Base-by-base conservation (phyloP, 805 yeast genomes). In the Starmerella potacharoeniae region DNA sequence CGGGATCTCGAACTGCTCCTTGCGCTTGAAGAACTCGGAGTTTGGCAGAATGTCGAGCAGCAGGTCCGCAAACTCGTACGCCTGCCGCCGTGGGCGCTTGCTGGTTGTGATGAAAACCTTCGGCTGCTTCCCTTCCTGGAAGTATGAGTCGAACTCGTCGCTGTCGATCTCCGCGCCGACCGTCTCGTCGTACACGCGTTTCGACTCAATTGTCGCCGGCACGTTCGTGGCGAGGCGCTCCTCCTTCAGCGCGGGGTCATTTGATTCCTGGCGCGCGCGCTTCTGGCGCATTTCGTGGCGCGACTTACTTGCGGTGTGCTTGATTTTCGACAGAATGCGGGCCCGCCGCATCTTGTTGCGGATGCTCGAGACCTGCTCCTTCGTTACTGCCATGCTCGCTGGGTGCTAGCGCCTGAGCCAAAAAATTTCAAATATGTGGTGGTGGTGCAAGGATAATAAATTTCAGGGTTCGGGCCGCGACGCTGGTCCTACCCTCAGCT, bases 21-120 rank as follows among this genome's bases (percentile, higher is more conserved):
- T 88, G 56, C 98, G 78, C 70, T 90, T 88, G 57, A 90, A 82
- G 67, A 91, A 93, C 6, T 90, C 83, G 1, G 85, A 79, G 63
- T 86, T 83, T 39, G 97, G 97, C 41, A 93, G 70, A 39, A 90
- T 77, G 60, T 89, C 96, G 72, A 86, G 78, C 61, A 93, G 72
- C 54, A 84, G 76, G 59, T 90, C 93, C 8, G 96, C 90, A 73
- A 93, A 89, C 65, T 85, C 90, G 68, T 88, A 90, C 0, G 96
- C 97, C 41, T 79, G 78, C 66, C 86, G 86, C 64, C 81, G 82
- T 14, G 97, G 96, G 62, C 81, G 76, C 41, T 86, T 86, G 69
- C 82, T 88, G 7, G 98, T 93, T 7, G 98, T 93, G 53, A 93
- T 73, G 54, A 93, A 75, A 47, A 93, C 85, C 69, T 93, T 93